Evolutionary conservation across 495 filamentous ascomycete species (phyloP).

Genomic region (Aspergillus steynii): DNA sequence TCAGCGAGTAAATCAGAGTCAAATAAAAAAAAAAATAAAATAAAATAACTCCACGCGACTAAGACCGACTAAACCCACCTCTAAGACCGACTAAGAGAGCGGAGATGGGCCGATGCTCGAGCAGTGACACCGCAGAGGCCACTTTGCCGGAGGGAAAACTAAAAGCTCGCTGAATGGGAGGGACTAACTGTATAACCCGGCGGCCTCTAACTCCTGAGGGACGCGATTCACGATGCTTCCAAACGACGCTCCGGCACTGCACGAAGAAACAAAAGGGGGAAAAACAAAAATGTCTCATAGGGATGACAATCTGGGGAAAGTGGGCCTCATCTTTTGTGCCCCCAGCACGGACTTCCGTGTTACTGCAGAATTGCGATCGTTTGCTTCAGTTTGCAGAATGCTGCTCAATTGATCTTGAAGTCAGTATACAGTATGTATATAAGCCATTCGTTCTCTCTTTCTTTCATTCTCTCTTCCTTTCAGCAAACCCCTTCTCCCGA

Average conservation of each 20-base stretch:
- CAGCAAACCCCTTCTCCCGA: not conserved
- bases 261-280: conserved; percentile 1
- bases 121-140: conserved; percentile 18
- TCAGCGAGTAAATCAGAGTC: not conserved
- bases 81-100: conserved; percentile 8
- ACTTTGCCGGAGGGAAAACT: conserved; percentile 1
- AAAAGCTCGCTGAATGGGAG: conserved; percentile 7
- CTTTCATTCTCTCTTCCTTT: not conserved
- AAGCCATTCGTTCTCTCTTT: not conserved
- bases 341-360: conserved; percentile 39
- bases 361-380: conserved; percentile 31
- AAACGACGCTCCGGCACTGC: too few relatives aligned
- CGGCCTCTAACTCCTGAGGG: too few relatives aligned
- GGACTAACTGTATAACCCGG: not conserved
- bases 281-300: conserved; percentile 14
- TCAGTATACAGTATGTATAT: not conserved
- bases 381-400: not conserved
- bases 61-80: not conserved
- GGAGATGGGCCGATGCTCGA: conserved; percentile 19
- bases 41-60: conserved; percentile 21
- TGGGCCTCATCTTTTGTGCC: conserved; percentile 41
- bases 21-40: not conserved
- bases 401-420: conserved; percentile 5
- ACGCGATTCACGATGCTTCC: too few relatives aligned
- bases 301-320: conserved; percentile 45